Conservation (phyloP, 176 grass and related monocot genomes). For the Hsuehochloa calcarea region DNA sequence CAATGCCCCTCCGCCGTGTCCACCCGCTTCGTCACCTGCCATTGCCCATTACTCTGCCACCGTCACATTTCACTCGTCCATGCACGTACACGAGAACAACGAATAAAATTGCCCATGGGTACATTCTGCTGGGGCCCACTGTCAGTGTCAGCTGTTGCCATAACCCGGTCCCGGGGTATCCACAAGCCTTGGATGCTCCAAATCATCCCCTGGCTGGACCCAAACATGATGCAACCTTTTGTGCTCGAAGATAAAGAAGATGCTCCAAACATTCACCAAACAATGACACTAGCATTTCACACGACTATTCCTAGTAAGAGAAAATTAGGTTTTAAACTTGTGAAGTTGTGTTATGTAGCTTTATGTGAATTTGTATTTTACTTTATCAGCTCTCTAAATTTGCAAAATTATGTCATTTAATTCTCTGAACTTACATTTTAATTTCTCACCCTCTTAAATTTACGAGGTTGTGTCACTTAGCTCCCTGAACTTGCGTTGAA, state of each 20-base stretch:
- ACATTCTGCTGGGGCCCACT: background rate
- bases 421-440: too few relatives aligned
- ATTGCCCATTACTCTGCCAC: background rate
- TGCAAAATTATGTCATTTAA: too few relatives aligned
- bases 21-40: constrained; percentile 96
- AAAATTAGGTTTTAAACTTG: too few relatives aligned
- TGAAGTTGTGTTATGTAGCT: too few relatives aligned
- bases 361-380: too few relatives aligned
- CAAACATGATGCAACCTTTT: background rate
- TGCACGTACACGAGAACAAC: background rate
- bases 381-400: too few relatives aligned
- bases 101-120: background rate
- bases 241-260: background rate
- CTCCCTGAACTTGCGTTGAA: too few relatives aligned
- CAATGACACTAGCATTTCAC: background rate
- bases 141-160: background rate
- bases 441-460: too few relatives aligned
- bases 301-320: background rate
- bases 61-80: background rate
- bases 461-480: too few relatives aligned
- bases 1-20: constrained; percentile 72
- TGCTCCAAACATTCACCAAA: background rate
- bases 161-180: background rate
- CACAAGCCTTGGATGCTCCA: constrained; percentile 24
- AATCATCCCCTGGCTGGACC: background rate